These are phyloP conservation scores for Teratosphaeria gauchensis DNA, from an alignment of 2,329 filamentous ascomycete genomes.

Conservation along the genomic window DNA sequence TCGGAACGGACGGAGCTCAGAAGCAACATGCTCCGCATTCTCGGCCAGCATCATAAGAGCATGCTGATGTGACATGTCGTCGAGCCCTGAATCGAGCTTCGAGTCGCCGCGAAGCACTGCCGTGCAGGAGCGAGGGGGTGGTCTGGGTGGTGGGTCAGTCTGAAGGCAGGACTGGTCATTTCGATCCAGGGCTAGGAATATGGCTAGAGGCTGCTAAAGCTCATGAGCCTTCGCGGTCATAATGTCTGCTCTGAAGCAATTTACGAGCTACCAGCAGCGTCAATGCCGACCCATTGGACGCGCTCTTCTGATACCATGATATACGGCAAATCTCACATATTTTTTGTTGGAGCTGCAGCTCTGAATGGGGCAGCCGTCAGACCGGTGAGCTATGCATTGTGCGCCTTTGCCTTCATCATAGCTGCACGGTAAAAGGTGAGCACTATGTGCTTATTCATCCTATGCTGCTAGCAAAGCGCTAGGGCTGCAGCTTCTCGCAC, in stretches of 20 bases:
- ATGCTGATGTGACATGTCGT: not conserved
- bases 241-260: too few relatives aligned
- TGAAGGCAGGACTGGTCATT: not conserved
- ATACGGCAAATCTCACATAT: not conserved
- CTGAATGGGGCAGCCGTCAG: not conserved
- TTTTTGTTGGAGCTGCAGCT: not conserved
- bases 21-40: slow-evolving; percentile 44
- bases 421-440: not conserved
- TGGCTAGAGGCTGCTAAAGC: not conserved
- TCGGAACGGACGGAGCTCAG: slow-evolving; percentile 41
- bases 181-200: not conserved
- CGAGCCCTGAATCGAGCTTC: not conserved
- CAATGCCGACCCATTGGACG: not conserved
- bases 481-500: not conserved
- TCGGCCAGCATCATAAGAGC: slow-evolving; percentile 33
- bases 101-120: not conserved
- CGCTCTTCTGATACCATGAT: not conserved
- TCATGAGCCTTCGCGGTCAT: too few relatives aligned
- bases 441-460: not conserved
- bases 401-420: not conserved
- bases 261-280: not conserved
- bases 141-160: not conserved
- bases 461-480: not conserved
- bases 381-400: not conserved
- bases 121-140: not conserved